These are phyloP conservation scores for Naganishia sp. DNA, from an alignment of 1,284 basidiomycete genomes.

Conservation along the genomic window DNA sequence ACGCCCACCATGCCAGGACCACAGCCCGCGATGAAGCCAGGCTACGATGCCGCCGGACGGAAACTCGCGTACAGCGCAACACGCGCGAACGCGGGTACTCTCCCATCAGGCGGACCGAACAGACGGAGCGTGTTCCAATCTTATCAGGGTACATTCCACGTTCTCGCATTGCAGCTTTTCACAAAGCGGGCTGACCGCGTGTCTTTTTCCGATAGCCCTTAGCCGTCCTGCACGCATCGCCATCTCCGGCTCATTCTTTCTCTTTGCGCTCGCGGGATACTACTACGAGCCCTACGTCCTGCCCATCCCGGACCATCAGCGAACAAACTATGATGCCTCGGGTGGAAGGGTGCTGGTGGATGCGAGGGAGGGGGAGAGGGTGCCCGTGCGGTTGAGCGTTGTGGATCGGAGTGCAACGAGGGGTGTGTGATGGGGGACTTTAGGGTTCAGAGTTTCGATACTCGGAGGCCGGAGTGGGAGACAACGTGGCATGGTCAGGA, in stretches of 20 bases:
- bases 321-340: background rate
- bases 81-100: background rate
- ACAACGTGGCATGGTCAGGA: too few relatives aligned
- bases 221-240: constrained; percentile 19
- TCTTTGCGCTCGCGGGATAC: constrained; percentile 22
- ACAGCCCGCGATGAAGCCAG: constrained; percentile 18
- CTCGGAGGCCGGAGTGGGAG: too few relatives aligned
- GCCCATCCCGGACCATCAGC: background rate
- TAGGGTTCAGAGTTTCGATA: too few relatives aligned
- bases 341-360: constrained; percentile 24
- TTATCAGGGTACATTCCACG: constrained; percentile 5
- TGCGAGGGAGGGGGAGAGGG: constrained; percentile 30
- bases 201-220: background rate
- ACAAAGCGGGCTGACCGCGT: background rate
- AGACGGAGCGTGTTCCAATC: constrained; percentile 24
- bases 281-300: constrained; percentile 24
- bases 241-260: constrained; percentile 28
- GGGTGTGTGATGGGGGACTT: background rate
- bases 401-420: constrained; percentile 29
- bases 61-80: background rate
- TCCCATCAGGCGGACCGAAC: background rate
- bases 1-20: constrained; percentile 17
- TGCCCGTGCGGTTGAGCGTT: constrained; percentile 23
- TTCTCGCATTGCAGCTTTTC: too few relatives aligned
- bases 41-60: constrained; percentile 10